Conservation (phyloP, 2,329 filamentous ascomycete genomes). For the Hawksworthiomyces lignivorus region DNA sequence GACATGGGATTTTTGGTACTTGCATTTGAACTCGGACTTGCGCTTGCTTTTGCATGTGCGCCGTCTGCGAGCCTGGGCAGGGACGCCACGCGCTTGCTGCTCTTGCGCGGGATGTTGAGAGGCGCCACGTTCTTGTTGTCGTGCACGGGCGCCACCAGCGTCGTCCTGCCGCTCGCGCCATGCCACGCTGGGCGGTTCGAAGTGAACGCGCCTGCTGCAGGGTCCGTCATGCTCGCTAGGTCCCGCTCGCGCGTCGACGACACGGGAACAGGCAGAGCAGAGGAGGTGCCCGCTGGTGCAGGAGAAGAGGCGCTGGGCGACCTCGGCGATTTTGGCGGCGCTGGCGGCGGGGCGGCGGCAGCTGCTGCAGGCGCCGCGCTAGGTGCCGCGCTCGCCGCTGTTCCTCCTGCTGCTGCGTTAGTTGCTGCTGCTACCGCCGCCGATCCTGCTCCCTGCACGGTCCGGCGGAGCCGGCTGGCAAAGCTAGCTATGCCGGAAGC, state of each 20-base stretch:
- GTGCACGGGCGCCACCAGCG: conserved; percentile 55
- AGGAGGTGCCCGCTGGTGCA: not conserved
- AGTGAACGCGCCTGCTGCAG: conserved; percentile 27
- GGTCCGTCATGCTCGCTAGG: conserved; percentile 17
- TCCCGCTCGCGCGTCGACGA: not conserved
- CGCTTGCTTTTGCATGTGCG: too few relatives aligned
- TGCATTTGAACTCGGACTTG: not conserved
- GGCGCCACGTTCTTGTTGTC: conserved; percentile 51
- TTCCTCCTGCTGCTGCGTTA: not conserved
- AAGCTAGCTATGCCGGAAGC: conserved; percentile 29
- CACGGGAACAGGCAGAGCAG: not conserved
- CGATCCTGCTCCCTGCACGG: conserved; percentile 26
- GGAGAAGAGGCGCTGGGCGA: not conserved
- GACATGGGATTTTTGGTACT: conserved; percentile 3
- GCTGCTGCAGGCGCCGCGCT: not conserved
- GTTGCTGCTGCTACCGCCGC: too few relatives aligned
- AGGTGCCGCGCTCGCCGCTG: not conserved
- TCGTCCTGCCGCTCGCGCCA: conserved; percentile 61
- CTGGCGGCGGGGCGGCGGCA: not conserved
- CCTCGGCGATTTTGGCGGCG: not conserved
- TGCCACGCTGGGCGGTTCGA: conserved; percentile 56
- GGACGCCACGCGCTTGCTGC: conserved; percentile 31
- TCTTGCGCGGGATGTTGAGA: conserved; percentile 47
- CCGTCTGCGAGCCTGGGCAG: conserved; percentile 14
- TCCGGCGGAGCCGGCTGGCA: conserved; percentile 37